A percentile compares a stretch with the other conserved stretches of the same genome.
These are phyloP conservation scores for Aspergillus japonicus DNA, from an alignment of 2,329 filamentous ascomycete species.

Conservation along the genomic window DNA sequence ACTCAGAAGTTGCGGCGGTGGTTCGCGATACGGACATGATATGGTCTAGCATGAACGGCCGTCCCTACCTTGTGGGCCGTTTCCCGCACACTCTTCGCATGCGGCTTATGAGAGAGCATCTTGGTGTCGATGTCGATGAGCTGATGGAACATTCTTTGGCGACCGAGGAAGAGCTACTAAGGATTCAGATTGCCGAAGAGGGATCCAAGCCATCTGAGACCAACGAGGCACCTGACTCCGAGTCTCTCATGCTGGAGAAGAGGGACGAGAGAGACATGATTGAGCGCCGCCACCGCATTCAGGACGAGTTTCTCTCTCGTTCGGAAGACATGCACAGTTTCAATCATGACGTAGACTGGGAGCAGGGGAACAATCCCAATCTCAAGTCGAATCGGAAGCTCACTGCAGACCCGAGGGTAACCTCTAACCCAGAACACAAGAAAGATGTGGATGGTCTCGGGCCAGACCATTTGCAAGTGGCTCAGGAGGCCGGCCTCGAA, in stretches of 20 bases:
- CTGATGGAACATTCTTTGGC: slow-evolving; percentile 76
- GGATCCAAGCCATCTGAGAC: slow-evolving; percentile 21
- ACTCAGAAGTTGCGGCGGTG: slow-evolving; percentile 87
- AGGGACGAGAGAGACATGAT: slow-evolving; percentile 44
- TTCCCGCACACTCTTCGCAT: slow-evolving; percentile 92
- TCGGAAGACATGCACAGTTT: slow-evolving; percentile 64
- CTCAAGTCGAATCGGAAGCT: slow-evolving; percentile 55
- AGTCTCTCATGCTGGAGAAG: slow-evolving; percentile 36
- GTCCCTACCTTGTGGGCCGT: slow-evolving; percentile 83
- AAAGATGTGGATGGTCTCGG: slow-evolving; percentile 79
- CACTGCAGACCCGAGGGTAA: slow-evolving; percentile 59
- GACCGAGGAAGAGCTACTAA: slow-evolving; percentile 61
- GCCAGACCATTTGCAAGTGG: slow-evolving; percentile 69
- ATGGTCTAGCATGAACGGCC: slow-evolving; percentile 84
- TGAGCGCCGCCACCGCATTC: slow-evolving; percentile 45
- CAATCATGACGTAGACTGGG: slow-evolving; percentile 71
- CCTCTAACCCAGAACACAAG: slow-evolving; percentile 61
- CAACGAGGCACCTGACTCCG: slow-evolving; percentile 27
- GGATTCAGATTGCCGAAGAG: slow-evolving; percentile 59
- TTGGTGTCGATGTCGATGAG: slow-evolving; percentile 92
- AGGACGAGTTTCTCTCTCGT: slow-evolving; percentile 58
- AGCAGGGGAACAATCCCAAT: slow-evolving; percentile 58
- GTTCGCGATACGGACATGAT: slow-evolving; percentile 93
- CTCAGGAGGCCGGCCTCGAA: slow-evolving; percentile 60
- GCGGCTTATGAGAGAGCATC: slow-evolving; percentile 92